phyloP scores from a whole-genome alignment of 805 yeast genomes.

The Metschnikowia koreensis region DNA sequence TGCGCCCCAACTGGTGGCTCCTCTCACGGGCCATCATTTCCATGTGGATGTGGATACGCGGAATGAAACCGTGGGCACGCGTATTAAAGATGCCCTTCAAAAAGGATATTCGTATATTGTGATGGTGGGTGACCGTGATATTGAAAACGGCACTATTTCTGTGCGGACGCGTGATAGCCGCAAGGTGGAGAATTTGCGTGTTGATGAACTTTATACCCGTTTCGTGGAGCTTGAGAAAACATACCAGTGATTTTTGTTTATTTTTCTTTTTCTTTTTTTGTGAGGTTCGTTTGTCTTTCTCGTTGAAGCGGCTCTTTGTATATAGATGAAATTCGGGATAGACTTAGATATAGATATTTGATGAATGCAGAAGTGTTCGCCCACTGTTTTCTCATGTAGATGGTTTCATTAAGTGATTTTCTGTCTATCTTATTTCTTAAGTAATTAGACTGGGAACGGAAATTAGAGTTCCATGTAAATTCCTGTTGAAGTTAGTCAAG shows the following conservation, averaged over 20 bases:
- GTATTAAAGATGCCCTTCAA: slow-evolving; percentile 74
- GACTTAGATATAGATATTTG: too few species aligned
- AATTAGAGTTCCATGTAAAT: too few species aligned
- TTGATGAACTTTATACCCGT: slow-evolving; percentile 49
- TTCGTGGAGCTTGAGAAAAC: slow-evolving; percentile 59
- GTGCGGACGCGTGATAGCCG: slow-evolving; percentile 58
- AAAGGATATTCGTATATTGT: slow-evolving; percentile 77
- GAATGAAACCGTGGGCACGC: slow-evolving; percentile 72
- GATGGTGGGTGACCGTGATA: slow-evolving; percentile 87
- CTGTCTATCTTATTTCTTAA: too few species aligned
- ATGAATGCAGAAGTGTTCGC: too few species aligned
- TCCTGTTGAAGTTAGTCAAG: too few species aligned
- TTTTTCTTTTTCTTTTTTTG: too few species aligned
- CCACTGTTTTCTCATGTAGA: too few species aligned
- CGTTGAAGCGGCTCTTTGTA: too few species aligned
- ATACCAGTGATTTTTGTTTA: slow-evolving; percentile 25
- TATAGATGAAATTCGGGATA: too few species aligned
- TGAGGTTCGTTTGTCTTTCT: too few species aligned
- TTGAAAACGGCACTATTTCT: slow-evolving; percentile 55
- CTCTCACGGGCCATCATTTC: slow-evolving; percentile 59
- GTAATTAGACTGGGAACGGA: too few species aligned
- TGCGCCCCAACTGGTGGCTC: slow-evolving; percentile 42
- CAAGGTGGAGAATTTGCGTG: slow-evolving; percentile 41
- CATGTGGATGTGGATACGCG: slow-evolving; percentile 75
- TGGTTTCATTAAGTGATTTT: too few species aligned